Percentiles rank a stretch among this genome's conserved stretches.
phyloP scores from a whole-genome alignment of 2,329 filamentous ascomycete genomes.

The Apiospora aurea region DNA sequence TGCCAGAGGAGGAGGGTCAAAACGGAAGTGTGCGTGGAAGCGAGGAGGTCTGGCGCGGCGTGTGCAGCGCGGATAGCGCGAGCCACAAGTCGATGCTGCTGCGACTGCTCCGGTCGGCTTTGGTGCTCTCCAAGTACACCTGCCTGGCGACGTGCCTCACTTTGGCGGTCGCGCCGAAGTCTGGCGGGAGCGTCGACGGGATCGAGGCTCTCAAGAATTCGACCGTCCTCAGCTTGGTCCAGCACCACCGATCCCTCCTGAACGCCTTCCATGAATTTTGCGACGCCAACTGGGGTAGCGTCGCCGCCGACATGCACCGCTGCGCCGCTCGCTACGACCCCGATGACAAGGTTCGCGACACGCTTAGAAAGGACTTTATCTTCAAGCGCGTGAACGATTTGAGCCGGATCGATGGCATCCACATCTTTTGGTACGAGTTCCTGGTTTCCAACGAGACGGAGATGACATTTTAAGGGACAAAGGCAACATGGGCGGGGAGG shows the following conservation, averaged over 20 bases:
- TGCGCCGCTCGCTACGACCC: background rate
- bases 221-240: background rate
- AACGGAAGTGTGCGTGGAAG: background rate
- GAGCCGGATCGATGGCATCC: too few species aligned
- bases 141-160: background rate
- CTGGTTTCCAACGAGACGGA: too few species aligned
- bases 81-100: background rate
- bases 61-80: too few species aligned
- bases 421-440: too few species aligned
- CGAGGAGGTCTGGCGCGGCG: background rate
- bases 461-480: too few species aligned
- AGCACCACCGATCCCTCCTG: background rate
- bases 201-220: background rate
- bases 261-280: background rate
- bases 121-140: background rate
- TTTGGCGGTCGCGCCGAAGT: background rate
- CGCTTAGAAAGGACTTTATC: too few species aligned
- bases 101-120: background rate
- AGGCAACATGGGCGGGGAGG: too few species aligned
- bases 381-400: too few species aligned
- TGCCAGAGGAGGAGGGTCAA: background rate
- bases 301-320: background rate
- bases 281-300: background rate
- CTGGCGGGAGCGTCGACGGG: background rate
- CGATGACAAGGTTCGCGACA: background rate